Conservation (phyloP, 139 green algal genomes). For the Spirogloea muscicola region DNA sequence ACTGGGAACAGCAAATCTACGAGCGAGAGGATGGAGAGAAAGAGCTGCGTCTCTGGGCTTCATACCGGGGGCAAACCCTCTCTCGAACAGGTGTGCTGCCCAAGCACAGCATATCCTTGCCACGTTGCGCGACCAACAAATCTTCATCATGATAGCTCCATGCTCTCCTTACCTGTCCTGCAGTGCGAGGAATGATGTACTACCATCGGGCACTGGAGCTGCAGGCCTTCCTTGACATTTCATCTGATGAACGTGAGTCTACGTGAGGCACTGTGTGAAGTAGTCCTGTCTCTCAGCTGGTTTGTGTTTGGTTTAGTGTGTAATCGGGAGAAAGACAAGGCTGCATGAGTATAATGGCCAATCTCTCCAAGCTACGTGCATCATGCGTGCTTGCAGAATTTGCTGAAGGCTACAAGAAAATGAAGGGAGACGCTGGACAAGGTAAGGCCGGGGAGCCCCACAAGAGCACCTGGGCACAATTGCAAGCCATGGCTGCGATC, state of each 20-base stretch:
- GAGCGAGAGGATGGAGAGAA: not conserved
- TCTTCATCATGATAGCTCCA: not conserved
- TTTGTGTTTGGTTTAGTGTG: no score
- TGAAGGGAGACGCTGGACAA: not conserved
- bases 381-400: conserved; percentile 7
- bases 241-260: conserved; percentile 15
- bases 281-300: no score
- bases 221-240: conserved; percentile 33
- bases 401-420: not conserved
- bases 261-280: not conserved
- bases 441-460: not conserved
- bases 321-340: no score
- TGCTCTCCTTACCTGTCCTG: not conserved
- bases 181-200: conserved; percentile 45
- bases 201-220: conserved; percentile 30
- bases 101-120: no score
- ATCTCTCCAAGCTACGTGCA: not conserved
- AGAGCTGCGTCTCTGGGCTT: conserved; percentile 22
- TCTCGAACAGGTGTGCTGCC: conserved; percentile 2
- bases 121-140: no score
- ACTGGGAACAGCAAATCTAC: conserved; percentile 5
- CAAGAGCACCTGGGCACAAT: conserved; percentile 20
- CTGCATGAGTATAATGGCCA: no score
- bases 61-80: conserved; percentile 22
- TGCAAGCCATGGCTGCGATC: conserved; percentile 16